phyloP scores from a whole-genome alignment of 2,329 filamentous ascomycete genomes.

The Phaeosphaeriaceae sp. region DNA sequence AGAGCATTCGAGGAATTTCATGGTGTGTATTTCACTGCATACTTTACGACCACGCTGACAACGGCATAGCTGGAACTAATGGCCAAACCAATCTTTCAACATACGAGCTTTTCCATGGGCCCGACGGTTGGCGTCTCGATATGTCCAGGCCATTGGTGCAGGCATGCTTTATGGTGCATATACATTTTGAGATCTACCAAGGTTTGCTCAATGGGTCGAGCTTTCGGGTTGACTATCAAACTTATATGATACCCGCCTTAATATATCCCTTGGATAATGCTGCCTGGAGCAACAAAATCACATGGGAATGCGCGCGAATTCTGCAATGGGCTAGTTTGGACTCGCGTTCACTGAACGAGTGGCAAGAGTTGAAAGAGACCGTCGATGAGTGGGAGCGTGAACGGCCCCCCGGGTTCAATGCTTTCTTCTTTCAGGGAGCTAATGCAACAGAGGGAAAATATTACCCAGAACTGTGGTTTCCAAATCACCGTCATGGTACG shows the following conservation, averaged over 20 bases:
- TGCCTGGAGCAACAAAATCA: constrained; percentile 23
- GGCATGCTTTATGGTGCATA: constrained; percentile 24
- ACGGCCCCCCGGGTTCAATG: constrained; percentile 20
- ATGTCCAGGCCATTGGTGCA: constrained; percentile 19
- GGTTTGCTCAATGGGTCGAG: constrained; percentile 15
- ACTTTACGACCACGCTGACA: neutral
- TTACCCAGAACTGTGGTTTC: constrained; percentile 25
- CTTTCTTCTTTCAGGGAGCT: constrained; percentile 18
- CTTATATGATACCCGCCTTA: constrained; percentile 9
- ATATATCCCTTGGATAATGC: constrained; percentile 13
- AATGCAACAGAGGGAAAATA: constrained; percentile 1
- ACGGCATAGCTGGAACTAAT: constrained; percentile 19
- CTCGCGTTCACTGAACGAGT: constrained; percentile 7
- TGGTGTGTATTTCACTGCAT: constrained; percentile 12
- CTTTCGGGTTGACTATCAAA: constrained; percentile 20
- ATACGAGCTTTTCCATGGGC: constrained; percentile 21
- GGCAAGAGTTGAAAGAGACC: constrained; percentile 14
- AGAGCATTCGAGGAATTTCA: constrained; percentile 25
- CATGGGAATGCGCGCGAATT: constrained; percentile 25
- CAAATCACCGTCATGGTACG: constrained; percentile 22
- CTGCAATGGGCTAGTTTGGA: constrained; percentile 17
- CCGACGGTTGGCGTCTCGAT: constrained; percentile 18
- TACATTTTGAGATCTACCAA: constrained; percentile 23
- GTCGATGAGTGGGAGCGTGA: constrained; percentile 26
- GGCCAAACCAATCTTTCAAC: constrained; percentile 23